Evolutionary conservation across 2,329 filamentous ascomycete species (phyloP), one percentile per base, ranked within the genome.

Genomic region (Colletotrichum eremochloae): DNA sequence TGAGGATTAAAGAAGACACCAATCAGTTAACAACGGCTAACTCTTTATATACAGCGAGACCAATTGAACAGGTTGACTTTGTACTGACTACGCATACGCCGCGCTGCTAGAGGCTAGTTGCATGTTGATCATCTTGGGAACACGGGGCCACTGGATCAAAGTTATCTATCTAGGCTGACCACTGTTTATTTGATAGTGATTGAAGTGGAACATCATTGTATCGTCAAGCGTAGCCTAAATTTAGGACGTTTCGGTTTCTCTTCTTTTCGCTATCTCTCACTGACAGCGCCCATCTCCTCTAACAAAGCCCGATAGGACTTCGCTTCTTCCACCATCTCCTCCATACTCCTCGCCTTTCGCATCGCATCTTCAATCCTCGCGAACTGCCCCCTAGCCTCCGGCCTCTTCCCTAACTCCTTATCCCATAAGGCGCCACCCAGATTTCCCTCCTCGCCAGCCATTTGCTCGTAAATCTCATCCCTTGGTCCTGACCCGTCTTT

Each of bases 391-490:
- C 85, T 83, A 12, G 89, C 83, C 80, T 82, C 77, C 24, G 89
- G 87, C 74, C 87, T 79, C 73, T 69, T 80, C 72, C 74, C 78
- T 72, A 72, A 76, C 60, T 76, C 60, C 53, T 50, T 64, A 73
- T 93, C 90, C 85, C 87, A 89, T 76, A 95, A 85, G 66, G 91
- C 91, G 48, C 87, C 89, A 7, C 92, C 93, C 18, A 98, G 85
- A 82, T 98, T 93, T 0, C 95, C 96, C 75, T 94, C 92, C 82
- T 97, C 93, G 38, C 89, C 89, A 78, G 97, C 94, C 86, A 99
- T 88, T 83, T 90, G 87, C 74, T 91, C 89, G 83, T 99, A 98
- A 63, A 99, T 88, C 72, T 89, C 90, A 82, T 97, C 95, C 11
- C 61, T 89, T 86, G 14, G 88, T 86, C 75, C 79, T 6, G 80